Conservation (phyloP, 192 early-diverging fungal genomes). For the Umbelopsis vinacea region DNA sequence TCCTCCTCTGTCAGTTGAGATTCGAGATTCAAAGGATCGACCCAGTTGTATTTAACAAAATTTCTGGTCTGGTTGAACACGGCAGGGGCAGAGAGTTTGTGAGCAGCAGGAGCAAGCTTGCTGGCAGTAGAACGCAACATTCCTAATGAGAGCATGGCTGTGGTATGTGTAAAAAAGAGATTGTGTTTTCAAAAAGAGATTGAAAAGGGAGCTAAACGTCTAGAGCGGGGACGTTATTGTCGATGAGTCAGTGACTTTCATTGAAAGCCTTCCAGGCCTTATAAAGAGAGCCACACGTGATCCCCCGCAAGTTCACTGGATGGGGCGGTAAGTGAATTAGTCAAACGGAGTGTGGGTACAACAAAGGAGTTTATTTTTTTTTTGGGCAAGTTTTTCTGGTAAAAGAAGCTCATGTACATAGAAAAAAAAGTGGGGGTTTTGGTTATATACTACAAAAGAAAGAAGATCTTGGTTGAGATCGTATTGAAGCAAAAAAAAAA, state of each 20-base stretch:
- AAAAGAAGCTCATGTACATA: no score
- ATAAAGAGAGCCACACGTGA: neutral
- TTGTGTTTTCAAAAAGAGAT: neutral
- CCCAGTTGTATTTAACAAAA: slow-evolving; percentile 79
- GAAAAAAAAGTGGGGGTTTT: slow-evolving; percentile 3
- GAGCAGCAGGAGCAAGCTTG: slow-evolving; percentile 15
- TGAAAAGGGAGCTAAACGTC: neutral
- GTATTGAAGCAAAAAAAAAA: neutral
- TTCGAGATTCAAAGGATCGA: slow-evolving; percentile 85
- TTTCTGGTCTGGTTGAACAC: slow-evolving; percentile 23
- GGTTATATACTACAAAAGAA: slow-evolving; percentile 20
- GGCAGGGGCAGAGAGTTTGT: slow-evolving; percentile 15
- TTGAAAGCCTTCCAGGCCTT: neutral
- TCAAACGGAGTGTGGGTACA: neutral
- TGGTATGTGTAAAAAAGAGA: neutral
- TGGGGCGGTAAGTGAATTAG: slow-evolving; percentile 1
- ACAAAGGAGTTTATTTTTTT: neutral
- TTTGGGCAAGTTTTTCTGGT: no score
- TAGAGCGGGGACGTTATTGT: neutral
- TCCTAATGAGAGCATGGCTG: slow-evolving; percentile 13
- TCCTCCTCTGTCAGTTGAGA: slow-evolving; percentile 92
- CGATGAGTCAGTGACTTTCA: neutral
- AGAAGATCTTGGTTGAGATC: neutral
- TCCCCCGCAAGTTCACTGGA: slow-evolving; percentile 2
- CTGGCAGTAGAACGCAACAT: slow-evolving; percentile 19